Percentiles rank a stretch among this genome's conserved stretches.
Conservation (phyloP, 2,329 filamentous ascomycete genomes). For the Clarireedia homoeocarpa region DNA sequence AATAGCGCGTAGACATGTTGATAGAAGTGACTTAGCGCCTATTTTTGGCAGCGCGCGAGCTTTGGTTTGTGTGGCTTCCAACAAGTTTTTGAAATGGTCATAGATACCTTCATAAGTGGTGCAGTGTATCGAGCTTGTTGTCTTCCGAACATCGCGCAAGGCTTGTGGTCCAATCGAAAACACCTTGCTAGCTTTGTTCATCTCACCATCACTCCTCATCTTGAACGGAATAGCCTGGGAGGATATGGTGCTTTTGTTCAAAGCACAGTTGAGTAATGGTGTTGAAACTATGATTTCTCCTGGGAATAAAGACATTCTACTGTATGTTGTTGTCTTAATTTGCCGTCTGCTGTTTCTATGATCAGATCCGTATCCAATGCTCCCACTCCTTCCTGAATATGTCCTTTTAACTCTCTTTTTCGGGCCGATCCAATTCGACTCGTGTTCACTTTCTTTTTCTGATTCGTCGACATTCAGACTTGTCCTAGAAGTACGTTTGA, state of each 20-base stretch:
- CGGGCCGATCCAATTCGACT: slow-evolving; percentile 1
- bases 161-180: slow-evolving; percentile 23
- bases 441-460: neutral
- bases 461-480: neutral
- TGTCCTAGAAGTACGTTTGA: neutral
- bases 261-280: slow-evolving; percentile 25
- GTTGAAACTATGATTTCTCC: slow-evolving; percentile 28
- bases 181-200: slow-evolving; percentile 9
- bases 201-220: neutral
- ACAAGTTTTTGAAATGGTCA: slow-evolving; percentile 37
- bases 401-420: slow-evolving; percentile 25
- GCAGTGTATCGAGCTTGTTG: slow-evolving; percentile 26
- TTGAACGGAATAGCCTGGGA: neutral
- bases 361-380: neutral
- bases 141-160: slow-evolving; percentile 30
- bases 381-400: slow-evolving; percentile 21
- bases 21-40: slow-evolving; percentile 37
- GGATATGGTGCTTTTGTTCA: neutral
- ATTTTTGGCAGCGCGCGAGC: slow-evolving; percentile 12
- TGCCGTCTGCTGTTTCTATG: too few species aligned
- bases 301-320: slow-evolving; percentile 11
- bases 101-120: slow-evolving; percentile 39
- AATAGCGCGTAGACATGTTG: slow-evolving; percentile 41
- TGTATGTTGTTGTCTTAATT: neutral
- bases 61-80: slow-evolving; percentile 33